Percentiles rank a stretch among this genome's conserved stretches.
These are phyloP conservation scores for Senecio squalidus DNA, from an alignment of 140 eudicot species.

Conservation along the genomic window DNA sequence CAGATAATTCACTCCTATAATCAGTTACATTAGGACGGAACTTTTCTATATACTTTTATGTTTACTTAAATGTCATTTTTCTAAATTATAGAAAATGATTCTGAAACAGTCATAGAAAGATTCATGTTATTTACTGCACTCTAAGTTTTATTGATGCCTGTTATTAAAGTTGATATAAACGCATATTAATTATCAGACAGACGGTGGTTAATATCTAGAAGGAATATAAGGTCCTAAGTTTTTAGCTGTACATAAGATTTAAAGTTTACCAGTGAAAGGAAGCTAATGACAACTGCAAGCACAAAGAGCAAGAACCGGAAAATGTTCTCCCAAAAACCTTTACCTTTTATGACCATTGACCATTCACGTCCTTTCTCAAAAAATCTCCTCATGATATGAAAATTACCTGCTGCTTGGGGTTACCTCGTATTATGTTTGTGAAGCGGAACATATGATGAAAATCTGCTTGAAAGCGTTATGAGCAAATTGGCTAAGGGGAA, in stretches of 20 bases:
- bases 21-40: background rate
- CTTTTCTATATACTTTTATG: background rate
- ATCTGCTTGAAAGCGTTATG: background rate
- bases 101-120: background rate
- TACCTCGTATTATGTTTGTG: background rate
- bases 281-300: background rate
- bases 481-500: background rate
- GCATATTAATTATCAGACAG: background rate
- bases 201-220: background rate
- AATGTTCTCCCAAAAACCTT: too few species aligned
- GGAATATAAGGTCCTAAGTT: too few species aligned
- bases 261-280: background rate
- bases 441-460: background rate
- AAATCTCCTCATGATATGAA: too few species aligned
- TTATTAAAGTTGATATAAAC: background rate
- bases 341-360: too few species aligned
- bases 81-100: background rate
- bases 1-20: too few species aligned
- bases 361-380: too few species aligned
- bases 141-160: too few species aligned
- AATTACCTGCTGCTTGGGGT: too few species aligned
- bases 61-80: background rate
- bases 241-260: background rate
- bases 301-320: too few species aligned
- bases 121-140: constrained; percentile 4